Base-by-base conservation (phyloP, 495 filamentous ascomycete species). In the Xylaria sp. region DNA sequence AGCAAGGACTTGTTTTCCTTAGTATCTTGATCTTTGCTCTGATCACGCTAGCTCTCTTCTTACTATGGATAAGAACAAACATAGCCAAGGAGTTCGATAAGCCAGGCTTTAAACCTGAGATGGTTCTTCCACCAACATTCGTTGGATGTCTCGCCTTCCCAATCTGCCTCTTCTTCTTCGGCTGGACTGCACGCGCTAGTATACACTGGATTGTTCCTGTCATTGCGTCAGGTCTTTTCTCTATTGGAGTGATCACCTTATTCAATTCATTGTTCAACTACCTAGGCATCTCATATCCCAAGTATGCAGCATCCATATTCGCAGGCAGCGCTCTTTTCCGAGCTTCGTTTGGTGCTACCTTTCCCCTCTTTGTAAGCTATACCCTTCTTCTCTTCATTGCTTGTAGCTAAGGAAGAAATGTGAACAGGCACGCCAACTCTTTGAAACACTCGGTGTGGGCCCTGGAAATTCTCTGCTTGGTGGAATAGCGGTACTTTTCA, bases 181-280 rank as follows among this genome's bases (percentile, higher is more conserved):
- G 81, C 0, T 89, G 85, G 85, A 85, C 85, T 17, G 73, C 80
- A 3, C 74, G 69, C 41, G 73, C 71, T 0, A 37, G 29, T 1
- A 77, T 86, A 12, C 84, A 84, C 66, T 88, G 84, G 84, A 80
- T 84, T 0, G 79, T 84, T 1, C 78, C 83, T 11, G 72, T 82
- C 33, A 73, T 89, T 35, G 89, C 86, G 8, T 84, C 83, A 0
- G 73, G 78, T 15, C 78, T 85, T 12, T 91, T 91, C 76, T 72
- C 84, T 14, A 77, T 88, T 21, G 87, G 86, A 0, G 80, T 88
- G 1, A 72, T 87, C 72, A 72, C 88, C 5, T 82, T 91, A n/a
- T 90, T 90, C 77, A 86, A 89, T 50, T 75, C 78, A 12, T 79
- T 81, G 2, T 79, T 87, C 67, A 83, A 78, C 37, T 85, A 85